Percentiles rank a stretch among this genome's conserved stretches.
Conservation (phyloP, 2,329 filamentous ascomycete genomes). For the Atkinsonella texensis region DNA sequence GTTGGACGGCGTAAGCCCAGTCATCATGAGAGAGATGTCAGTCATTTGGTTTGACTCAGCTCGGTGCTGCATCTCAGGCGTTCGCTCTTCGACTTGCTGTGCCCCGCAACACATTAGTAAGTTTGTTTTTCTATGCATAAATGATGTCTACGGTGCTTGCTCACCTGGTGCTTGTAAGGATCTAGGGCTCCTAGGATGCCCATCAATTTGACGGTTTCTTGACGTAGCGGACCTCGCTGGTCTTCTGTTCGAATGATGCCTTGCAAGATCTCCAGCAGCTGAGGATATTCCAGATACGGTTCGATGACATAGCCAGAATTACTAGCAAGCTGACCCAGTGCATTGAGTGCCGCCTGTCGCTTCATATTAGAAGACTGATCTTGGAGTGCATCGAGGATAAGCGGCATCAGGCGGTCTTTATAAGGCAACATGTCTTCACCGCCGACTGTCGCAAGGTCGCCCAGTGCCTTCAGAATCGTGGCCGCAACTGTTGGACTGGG, state of each 20-base stretch:
- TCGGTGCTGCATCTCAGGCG: constrained; percentile 64
- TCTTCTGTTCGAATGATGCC: constrained; percentile 86
- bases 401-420: constrained; percentile 83
- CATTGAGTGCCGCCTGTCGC: constrained; percentile 80
- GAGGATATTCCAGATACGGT: constrained; percentile 89
- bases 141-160: not conserved
- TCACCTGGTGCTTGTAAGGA: constrained; percentile 81
- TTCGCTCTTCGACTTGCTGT: constrained; percentile 73
- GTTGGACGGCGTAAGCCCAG: constrained; percentile 85
- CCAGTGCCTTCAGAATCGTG: constrained; percentile 89
- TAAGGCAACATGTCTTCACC: constrained; percentile 90
- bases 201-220: constrained; percentile 93
- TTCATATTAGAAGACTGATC: constrained; percentile 86
- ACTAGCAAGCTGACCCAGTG: constrained; percentile 82
- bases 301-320: constrained; percentile 97
- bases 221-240: constrained; percentile 70
- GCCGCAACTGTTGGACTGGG: constrained; percentile 78
- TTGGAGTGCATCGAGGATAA: constrained; percentile 87
- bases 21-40: constrained; percentile 97
- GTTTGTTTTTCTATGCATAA: too few species aligned
- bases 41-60: constrained; percentile 58
- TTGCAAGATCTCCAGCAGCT: constrained; percentile 83
- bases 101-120: too few species aligned
- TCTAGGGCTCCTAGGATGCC: constrained; percentile 91
- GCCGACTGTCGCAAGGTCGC: constrained; percentile 85